Evolutionary conservation across 139 green algal species (phyloP).

Genomic region (Chlorella sorokiniana): DNA sequence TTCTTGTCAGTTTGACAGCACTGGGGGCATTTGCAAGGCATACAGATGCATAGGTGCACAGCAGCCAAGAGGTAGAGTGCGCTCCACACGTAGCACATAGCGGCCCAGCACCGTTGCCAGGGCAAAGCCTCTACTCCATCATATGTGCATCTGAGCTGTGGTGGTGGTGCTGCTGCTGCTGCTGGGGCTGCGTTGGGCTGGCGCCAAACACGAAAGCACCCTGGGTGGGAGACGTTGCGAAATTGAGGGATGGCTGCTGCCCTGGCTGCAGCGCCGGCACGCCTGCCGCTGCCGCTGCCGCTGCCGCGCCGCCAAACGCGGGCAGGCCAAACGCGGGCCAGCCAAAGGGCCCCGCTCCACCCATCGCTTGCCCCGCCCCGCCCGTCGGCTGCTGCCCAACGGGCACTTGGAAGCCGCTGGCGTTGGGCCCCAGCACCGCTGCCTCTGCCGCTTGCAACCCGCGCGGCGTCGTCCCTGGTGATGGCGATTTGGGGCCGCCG

Average conservation of each 20-base stretch:
- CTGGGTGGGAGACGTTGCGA: not conserved
- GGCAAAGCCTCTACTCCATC: conserved; percentile 12
- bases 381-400: not conserved
- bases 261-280: not conserved
- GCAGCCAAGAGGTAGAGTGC: no score
- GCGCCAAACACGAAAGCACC: conserved; percentile 23
- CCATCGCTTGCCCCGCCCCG: not conserved
- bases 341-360: not conserved
- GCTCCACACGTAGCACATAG: no score
- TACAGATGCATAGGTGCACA: no score
- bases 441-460: conserved; percentile 66
- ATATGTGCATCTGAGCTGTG: no score
- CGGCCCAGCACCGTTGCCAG: no score
- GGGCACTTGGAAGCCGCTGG: conserved; percentile 38
- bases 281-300: not conserved
- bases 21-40: no score
- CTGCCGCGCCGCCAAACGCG: not conserved
- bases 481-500: conserved; percentile 42
- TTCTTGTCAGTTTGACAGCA: no score
- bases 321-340: not conserved
- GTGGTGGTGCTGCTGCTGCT: conserved; percentile 1
- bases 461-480: conserved; percentile 55
- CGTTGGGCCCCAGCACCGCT: conserved; percentile 57
- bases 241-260: not conserved
- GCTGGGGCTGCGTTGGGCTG: not conserved